phyloP scores from a whole-genome alignment of 2,329 filamentous ascomycete species.

The Sporothrix dimorphospora region DNA sequence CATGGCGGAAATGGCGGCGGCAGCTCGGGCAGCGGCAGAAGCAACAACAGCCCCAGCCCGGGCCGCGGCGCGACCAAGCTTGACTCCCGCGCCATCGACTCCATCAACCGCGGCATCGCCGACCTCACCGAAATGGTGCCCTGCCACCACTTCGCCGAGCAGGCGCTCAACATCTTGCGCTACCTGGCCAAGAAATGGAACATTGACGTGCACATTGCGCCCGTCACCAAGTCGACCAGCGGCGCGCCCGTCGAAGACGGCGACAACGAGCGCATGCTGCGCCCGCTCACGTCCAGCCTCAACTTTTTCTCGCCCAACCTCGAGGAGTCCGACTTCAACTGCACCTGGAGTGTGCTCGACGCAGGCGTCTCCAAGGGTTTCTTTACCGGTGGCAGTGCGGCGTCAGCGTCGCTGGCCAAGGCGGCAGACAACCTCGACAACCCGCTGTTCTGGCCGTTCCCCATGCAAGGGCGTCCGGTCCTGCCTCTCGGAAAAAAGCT shows the following conservation, averaged over 20 bases:
- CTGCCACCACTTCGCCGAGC: slow-evolving; percentile 63
- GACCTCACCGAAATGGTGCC: slow-evolving; percentile 64
- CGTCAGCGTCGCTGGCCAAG: slow-evolving; percentile 24
- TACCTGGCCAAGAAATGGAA: slow-evolving; percentile 63
- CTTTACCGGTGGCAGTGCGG: slow-evolving; percentile 14
- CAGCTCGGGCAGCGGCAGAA: neutral
- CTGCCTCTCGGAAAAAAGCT: slow-evolving; percentile 52
- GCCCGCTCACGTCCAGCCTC: slow-evolving; percentile 55
- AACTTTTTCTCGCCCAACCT: slow-evolving; percentile 62
- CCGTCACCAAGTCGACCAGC: slow-evolving; percentile 28
- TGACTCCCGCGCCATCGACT: slow-evolving; percentile 48
- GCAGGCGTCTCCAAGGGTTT: slow-evolving; percentile 18
- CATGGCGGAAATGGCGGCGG: neutral
- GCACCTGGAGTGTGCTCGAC: slow-evolving; percentile 46
- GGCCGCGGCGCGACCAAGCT: slow-evolving; percentile 31
- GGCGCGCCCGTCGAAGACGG: neutral
- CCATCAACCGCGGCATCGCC: slow-evolving; percentile 57
- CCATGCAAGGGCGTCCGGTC: slow-evolving; percentile 61
- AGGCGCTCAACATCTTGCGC: slow-evolving; percentile 62
- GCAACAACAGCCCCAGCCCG: neutral
- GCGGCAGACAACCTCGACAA: slow-evolving; percentile 51
- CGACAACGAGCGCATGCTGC: slow-evolving; percentile 38
- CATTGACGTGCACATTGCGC: slow-evolving; percentile 53
- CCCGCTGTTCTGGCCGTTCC: slow-evolving; percentile 64
- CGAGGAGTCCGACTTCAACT: slow-evolving; percentile 52